Base-by-base conservation (phyloP, 2,329 filamentous ascomycete genomes). In the Claviceps pazoutovae region DNA sequence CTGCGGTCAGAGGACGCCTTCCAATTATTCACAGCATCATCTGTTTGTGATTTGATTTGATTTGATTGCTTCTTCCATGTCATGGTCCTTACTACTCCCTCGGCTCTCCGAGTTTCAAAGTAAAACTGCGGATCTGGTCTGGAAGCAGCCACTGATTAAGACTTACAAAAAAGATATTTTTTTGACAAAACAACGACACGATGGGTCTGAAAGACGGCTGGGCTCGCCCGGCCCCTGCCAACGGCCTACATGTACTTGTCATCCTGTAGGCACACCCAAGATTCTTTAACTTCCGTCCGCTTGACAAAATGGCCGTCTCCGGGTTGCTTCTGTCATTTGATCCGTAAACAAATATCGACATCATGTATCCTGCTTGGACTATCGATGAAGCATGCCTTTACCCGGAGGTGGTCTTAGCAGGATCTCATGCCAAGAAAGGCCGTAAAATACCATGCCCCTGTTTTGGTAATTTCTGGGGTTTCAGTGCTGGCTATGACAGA, bases 381-480 rank as follows among this genome's bases (percentile, higher is more conserved):
- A 43, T 21, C 19, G 41, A 43, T 43, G 14, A 13, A 43, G 19
- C 51, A 49, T 49, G 41, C 53, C 49, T 42, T 39, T 44, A 44
- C 21, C 14, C 16, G 46, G 41, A 38, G 34, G 13, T 37, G 38
- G 39, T 30, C 26, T 30, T 8, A 7, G 9, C 50, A 48, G 49
- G 26, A 26, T 42, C 21, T 23, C 19, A 43, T 48, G 44, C 42
- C 46, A 41, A 49, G n/a, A 39, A 48, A 34, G 11, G 34, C 43
- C 43, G 44, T 47, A 39, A 7, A 43, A 43, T 23, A 19, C 41
- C 39, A 23, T 23, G 4, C 6, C 41, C 41, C 19, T 43, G 19
- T 16, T 43, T 39, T 21, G 43, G 39, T 36, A 21, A 36, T 38
- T 30, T 9, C 26, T 30, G 26, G 26, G 26, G 26, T 36, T 34